Evolutionary conservation across 108 stramenopile species (phyloP).

Genomic region (Pinguiococcus pyrenoidosus): DNA sequence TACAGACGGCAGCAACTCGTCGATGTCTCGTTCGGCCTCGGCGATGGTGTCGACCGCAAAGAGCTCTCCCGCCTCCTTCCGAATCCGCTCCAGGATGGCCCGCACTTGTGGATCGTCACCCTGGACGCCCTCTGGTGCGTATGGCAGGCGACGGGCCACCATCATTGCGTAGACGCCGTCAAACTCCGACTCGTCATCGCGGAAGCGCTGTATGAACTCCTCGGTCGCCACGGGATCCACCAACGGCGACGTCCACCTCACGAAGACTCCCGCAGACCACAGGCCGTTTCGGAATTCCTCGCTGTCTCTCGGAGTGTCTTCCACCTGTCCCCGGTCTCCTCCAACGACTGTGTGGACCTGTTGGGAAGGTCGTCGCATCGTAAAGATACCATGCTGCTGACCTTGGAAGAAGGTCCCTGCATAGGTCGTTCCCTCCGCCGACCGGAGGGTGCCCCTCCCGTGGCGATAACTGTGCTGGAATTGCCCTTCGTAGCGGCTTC

Average conservation of each 20-base stretch:
- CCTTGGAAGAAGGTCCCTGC: too few relatives aligned
- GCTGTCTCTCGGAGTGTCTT: not conserved
- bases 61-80: conserved; percentile 5
- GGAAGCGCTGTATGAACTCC: conserved; percentile 15
- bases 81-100: conserved; percentile 2
- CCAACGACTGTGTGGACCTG: too few relatives aligned
- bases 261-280: conserved; percentile 6
- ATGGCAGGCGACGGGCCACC: conserved; percentile 15
- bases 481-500: not conserved
- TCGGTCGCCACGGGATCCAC: conserved; percentile 20
- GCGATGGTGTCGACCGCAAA: conserved; percentile 6
- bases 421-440: too few relatives aligned
- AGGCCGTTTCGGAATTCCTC: conserved; percentile 8
- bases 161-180: conserved; percentile 29
- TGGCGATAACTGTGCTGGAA: conserved; percentile 12
- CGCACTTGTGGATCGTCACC: conserved; percentile 6
- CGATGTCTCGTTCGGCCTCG: conserved; percentile 1
- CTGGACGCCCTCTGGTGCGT: conserved; percentile 17
- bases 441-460: conserved; percentile 10
- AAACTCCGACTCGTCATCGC: conserved; percentile 13
- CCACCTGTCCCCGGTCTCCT: not conserved
- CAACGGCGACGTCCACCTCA: conserved; percentile 2
- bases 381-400: too few relatives aligned
- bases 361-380: too few relatives aligned
- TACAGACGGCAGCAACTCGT: not conserved